Conservation (phyloP, 257 asterid species). For the Pogostemon cablin region DNA sequence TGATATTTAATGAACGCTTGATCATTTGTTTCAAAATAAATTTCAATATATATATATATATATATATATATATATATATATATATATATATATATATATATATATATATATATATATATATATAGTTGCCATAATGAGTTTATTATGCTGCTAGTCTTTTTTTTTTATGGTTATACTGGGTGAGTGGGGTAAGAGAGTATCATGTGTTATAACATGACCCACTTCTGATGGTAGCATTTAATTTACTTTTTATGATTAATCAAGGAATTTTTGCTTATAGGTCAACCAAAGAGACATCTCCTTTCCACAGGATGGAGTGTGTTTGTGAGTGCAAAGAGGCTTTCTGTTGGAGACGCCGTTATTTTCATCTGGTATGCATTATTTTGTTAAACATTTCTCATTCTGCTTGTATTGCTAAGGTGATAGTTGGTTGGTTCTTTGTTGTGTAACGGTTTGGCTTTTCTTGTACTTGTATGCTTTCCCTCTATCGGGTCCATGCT, state of each 20-base stretch:
- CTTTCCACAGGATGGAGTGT: conserved; percentile 92
- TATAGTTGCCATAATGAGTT: neutral
- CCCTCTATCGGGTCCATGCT: neutral
- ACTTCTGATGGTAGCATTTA: conserved; percentile 16
- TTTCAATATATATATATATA: neutral
- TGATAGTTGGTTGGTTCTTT: conserved; percentile 10
- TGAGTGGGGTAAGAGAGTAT: neutral
- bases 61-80: neutral
- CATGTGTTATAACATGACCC: neutral
- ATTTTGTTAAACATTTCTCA: neutral
- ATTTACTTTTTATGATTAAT: neutral
- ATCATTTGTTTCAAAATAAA: too few relatives aligned
- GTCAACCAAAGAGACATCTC: conserved; percentile 90
- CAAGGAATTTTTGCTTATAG: conserved; percentile 41
- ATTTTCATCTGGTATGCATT: conserved; percentile 73
- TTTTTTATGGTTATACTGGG: neutral
- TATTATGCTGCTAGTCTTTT: neutral
- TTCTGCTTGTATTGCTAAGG: neutral
- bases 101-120: neutral
- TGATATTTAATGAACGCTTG: too few relatives aligned
- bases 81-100: neutral
- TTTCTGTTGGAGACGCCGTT: conserved; percentile 81
- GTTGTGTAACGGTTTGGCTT: neutral
- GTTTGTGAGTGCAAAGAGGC: conserved; percentile 88
- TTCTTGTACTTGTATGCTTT: neutral